Conservation (phyloP, 2,329 filamentous ascomycete species). For the Aspergillus eucalypticola region DNA sequence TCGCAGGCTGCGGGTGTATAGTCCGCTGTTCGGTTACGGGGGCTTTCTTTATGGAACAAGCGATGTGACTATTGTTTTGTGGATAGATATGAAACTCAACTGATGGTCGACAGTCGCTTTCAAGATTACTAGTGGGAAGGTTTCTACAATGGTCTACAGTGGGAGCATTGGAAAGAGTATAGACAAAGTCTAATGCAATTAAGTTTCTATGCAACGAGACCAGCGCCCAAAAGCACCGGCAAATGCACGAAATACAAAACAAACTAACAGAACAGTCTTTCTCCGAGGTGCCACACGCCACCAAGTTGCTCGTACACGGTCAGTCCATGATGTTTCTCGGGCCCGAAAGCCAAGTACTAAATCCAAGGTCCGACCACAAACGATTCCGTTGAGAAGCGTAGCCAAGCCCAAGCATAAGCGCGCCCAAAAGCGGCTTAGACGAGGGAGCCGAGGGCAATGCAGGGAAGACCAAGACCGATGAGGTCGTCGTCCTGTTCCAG, state of each 20-base stretch:
- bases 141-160: no score
- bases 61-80: no score
- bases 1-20: no score
- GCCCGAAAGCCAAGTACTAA: slow-evolving; percentile 13
- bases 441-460: slow-evolving; percentile 41
- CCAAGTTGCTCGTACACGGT: slow-evolving; percentile 32
- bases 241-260: slow-evolving; percentile 8
- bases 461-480: slow-evolving; percentile 40
- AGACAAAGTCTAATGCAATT: slow-evolving; percentile 21
- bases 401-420: neutral
- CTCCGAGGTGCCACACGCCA: slow-evolving; percentile 34
- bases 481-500: slow-evolving; percentile 32
- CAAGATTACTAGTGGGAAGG: no score
- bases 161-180: neutral
- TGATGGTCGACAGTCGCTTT: no score
- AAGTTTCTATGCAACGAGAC: slow-evolving; percentile 18
- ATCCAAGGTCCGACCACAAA: slow-evolving; percentile 21
- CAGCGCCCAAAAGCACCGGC: slow-evolving; percentile 15
- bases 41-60: no score
- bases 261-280: slow-evolving; percentile 29
- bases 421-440: slow-evolving; percentile 32
- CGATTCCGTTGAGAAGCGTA: neutral
- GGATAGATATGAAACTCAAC: no score
- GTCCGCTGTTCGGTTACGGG: no score
- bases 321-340: slow-evolving; percentile 25